Evolutionary conservation across 2,329 filamentous ascomycete species (phyloP).

Genomic region (Cercospora brassicicola): DNA sequence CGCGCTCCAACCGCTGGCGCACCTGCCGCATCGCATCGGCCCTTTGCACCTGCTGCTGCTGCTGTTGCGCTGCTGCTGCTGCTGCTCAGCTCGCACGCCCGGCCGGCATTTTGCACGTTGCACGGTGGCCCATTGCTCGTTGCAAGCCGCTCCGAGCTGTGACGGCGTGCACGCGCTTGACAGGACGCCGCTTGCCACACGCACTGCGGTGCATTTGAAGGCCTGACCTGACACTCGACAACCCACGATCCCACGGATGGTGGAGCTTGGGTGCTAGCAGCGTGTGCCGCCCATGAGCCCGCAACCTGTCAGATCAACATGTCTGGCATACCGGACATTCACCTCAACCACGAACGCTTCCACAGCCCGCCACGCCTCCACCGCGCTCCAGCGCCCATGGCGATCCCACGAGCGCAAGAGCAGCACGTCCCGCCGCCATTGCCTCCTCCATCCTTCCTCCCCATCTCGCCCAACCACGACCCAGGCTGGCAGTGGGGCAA

Average conservation of each 20-base stretch:
- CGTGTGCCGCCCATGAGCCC: slow-evolving; percentile 16
- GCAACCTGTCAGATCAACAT: slow-evolving; percentile 21
- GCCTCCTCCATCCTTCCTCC: slow-evolving; percentile 62
- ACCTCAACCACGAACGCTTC: slow-evolving; percentile 44
- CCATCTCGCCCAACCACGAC: slow-evolving; percentile 57
- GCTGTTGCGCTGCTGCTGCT: slow-evolving; percentile 16
- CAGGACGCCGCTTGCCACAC: neutral
- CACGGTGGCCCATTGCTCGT: slow-evolving; percentile 4
- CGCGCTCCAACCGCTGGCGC: slow-evolving; percentile 11
- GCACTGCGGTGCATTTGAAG: neutral
- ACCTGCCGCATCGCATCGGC: slow-evolving; percentile 22
- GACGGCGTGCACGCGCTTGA: neutral
- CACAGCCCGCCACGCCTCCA: slow-evolving; percentile 39
- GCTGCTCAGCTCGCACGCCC: slow-evolving; percentile 17
- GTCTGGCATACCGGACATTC: slow-evolving; percentile 37
- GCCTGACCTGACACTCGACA: neutral
- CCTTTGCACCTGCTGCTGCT: slow-evolving; percentile 18
- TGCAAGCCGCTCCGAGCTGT: neutral
- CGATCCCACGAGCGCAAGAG: slow-evolving; percentile 60
- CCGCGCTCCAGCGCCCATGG: slow-evolving; percentile 57
- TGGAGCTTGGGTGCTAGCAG: slow-evolving; percentile 18
- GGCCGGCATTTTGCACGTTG: slow-evolving; percentile 3
- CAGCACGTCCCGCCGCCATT: slow-evolving; percentile 59
- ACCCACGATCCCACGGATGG: neutral
- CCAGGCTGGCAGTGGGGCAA: slow-evolving; percentile 65